Evolutionary conservation across 139 green algal genomes (phyloP).

Genomic region (Picochlorum sp.): DNA sequence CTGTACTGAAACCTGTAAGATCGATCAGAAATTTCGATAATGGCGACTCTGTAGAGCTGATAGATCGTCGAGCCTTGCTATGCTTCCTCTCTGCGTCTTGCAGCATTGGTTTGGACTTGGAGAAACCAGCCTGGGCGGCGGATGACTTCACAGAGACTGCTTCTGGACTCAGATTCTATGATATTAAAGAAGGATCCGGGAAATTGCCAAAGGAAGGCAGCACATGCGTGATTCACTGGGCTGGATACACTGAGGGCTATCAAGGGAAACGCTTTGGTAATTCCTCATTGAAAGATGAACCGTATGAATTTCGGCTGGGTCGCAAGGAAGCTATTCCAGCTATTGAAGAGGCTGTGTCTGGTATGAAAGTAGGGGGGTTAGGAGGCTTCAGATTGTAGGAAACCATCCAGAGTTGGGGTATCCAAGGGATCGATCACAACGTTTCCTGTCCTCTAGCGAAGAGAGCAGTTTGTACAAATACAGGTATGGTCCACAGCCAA

Average conservation of each 20-base stretch:
- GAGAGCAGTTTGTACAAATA: slow-evolving; percentile 28
- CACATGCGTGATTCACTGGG: slow-evolving; percentile 50
- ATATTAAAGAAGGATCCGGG: slow-evolving; percentile 17
- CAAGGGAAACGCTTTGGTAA: slow-evolving; percentile 68
- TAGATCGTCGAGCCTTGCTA: no score
- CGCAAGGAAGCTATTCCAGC: slow-evolving; percentile 52
- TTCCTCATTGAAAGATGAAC: slow-evolving; percentile 56
- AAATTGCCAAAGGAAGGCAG: slow-evolving; percentile 15
- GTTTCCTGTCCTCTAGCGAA: slow-evolving; percentile 42
- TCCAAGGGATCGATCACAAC: slow-evolving; percentile 26
- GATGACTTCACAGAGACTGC: slow-evolving; percentile 11
- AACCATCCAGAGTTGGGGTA: slow-evolving; percentile 44
- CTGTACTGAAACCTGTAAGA: no score
- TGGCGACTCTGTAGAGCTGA: no score
- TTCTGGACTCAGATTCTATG: slow-evolving; percentile 16
- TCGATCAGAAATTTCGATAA: no score
- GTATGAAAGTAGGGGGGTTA: slow-evolving; percentile 59
- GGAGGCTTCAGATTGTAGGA: slow-evolving; percentile 52
- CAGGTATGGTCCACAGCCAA: slow-evolving; percentile 18
- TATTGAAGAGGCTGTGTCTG: slow-evolving; percentile 67
- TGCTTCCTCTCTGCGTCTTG: no score
- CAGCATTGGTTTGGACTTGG: no score
- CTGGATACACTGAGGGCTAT: slow-evolving; percentile 49
- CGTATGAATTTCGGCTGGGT: slow-evolving; percentile 60
- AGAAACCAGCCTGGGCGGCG: neutral